Evolutionary conservation across 345 rosid genomes (phyloP).

Genomic region (Streptanthus diversifolius): DNA sequence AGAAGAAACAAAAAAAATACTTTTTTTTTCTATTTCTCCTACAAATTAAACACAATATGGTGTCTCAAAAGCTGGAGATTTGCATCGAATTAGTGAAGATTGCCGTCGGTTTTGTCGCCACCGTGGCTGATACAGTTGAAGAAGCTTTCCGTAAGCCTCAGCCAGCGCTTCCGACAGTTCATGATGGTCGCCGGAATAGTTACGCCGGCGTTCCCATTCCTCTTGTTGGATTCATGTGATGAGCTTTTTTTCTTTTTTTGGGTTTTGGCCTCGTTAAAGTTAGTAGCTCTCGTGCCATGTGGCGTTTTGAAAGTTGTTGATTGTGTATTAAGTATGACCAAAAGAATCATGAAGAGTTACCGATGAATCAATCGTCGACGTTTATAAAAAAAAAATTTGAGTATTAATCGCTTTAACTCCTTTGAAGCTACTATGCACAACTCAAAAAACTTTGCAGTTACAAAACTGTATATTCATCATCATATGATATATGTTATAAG

Average conservation of each 20-base stretch:
- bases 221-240: slow-evolving; percentile 51
- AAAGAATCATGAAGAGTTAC: slow-evolving; percentile 28
- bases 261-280: slow-evolving; percentile 26
- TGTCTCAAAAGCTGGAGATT: slow-evolving; percentile 48
- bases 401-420: not conserved
- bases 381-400: not conserved
- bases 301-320: slow-evolving; percentile 23
- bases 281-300: slow-evolving; percentile 14
- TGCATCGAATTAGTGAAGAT: slow-evolving; percentile 44
- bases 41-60: slow-evolving; percentile 31
- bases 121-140: slow-evolving; percentile 48
- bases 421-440: not conserved
- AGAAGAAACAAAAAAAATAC: not conserved
- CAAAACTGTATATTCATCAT: not conserved
- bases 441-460: not conserved
- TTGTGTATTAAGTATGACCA: slow-evolving; percentile 21
- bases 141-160: slow-evolving; percentile 24
- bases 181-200: slow-evolving; percentile 13
- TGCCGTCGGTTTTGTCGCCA: slow-evolving; percentile 41
- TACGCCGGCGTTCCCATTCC: slow-evolving; percentile 35
- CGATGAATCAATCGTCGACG: slow-evolving; percentile 2
- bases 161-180: slow-evolving; percentile 2
- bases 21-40: not conserved
- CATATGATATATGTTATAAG: not conserved
- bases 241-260: slow-evolving; percentile 1